phyloP scores from a whole-genome alignment of 2,329 filamentous ascomycete genomes.

The Ophiostoma fasciatum region DNA sequence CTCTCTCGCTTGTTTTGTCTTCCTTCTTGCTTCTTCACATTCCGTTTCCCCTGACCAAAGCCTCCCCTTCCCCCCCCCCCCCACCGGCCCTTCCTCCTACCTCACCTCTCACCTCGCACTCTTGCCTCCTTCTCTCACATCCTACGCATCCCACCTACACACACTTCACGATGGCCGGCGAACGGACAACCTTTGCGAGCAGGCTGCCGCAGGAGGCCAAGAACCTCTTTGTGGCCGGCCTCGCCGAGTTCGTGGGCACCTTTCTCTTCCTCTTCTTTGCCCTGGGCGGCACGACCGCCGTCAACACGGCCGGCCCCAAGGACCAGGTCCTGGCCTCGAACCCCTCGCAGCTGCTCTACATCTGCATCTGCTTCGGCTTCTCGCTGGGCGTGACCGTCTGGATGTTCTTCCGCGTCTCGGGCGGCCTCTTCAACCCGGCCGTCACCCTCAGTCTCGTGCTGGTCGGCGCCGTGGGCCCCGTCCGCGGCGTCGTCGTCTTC shows the following conservation, averaged over 20 bases:
- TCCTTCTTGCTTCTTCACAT: too few species aligned
- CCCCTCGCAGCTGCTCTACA: constrained; percentile 28
- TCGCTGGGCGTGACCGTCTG: constrained; percentile 38
- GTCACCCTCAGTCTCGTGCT: constrained; percentile 43
- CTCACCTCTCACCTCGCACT: background rate
- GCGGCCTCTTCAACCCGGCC: constrained; percentile 36
- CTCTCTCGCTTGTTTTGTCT: too few species aligned
- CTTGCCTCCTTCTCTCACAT: too few species aligned
- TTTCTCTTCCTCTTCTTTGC: constrained; percentile 35
- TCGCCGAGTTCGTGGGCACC: constrained; percentile 37
- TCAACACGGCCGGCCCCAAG: constrained; percentile 13
- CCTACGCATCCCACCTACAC: background rate
- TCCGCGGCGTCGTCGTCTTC: constrained; percentile 37
- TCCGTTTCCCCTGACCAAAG: too few species aligned
- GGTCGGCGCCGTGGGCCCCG: constrained; percentile 37
- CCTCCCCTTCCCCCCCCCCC: too few species aligned
- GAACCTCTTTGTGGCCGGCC: constrained; percentile 25
- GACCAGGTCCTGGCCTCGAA: constrained; percentile 12
- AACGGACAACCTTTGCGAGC: constrained; percentile 2
- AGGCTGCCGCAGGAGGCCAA: constrained; percentile 9
- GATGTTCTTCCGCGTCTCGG: constrained; percentile 40
- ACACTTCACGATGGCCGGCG: constrained; percentile 1
- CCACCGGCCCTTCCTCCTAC: background rate
- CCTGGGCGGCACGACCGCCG: constrained; percentile 16
- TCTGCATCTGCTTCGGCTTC: constrained; percentile 34